Evolutionary conservation across 805 yeast species (phyloP), one percentile per base, ranked within the genome.

Genomic region (Kuraishia capsulata): DNA sequence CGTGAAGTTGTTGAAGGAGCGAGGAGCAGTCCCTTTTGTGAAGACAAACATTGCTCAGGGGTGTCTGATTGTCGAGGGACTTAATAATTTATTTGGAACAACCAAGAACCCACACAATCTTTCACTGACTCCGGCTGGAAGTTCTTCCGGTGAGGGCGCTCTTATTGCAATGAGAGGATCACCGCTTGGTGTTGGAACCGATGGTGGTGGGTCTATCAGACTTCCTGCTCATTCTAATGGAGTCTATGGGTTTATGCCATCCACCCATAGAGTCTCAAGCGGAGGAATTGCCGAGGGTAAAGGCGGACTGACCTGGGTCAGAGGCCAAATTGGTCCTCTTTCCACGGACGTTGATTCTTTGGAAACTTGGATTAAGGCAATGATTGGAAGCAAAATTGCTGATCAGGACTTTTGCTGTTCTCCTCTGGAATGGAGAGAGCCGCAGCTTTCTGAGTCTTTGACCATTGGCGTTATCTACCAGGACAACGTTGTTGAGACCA

Each of bases 121-220:
- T 29, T 57, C 66, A 20, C 61, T 78, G 42, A 71, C 81, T 17
- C 67, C 81, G 2, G 86, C 86, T 45, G 87, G 87, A n/a, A 75
- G 82, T 1, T 74, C 83, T 3, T 79, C 82, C 30, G 87, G 87
- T 43, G 87, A 79, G 54, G 83, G 85, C 45, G 76, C 82, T 0
- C 53, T 74, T 43, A 71, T 77, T 37, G 75, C 72, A 3, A 66
- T 73, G 53, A 72, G 67, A 39, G 84, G 76, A 4, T 73, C 83
- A 16, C 71, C 76, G 1, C 44, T 80, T 33, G 89, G 82, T 18
- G 63, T 76, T 33, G 86, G 86, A 32, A 72, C 82, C 20, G 87
- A 80, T 52, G 79, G 80, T 44, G 87, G 87, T 42, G 87, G 87
- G 1, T 73, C 81, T 13, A 74, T 81, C 41, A 66, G 87, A 44